These are phyloP conservation scores for Nidula niveotomentosa DNA, from an alignment of 1,284 basidiomycete species.

Conservation along the genomic window DNA sequence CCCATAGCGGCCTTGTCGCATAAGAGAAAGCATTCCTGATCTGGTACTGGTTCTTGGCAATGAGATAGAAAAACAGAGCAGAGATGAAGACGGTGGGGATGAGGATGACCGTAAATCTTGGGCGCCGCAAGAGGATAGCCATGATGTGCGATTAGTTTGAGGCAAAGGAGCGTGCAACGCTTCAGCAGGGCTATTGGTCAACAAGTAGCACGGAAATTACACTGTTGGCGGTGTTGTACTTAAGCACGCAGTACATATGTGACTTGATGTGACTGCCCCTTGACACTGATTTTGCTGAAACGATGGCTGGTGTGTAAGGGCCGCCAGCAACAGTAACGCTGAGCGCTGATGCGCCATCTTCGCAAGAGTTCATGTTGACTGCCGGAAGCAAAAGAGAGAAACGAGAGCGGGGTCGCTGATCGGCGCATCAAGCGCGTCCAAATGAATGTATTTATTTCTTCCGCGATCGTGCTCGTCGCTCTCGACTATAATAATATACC, in stretches of 20 bases:
- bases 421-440: too few relatives aligned
- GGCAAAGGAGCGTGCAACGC: slow-evolving; percentile 9
- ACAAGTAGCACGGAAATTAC: slow-evolving; percentile 1
- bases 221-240: neutral
- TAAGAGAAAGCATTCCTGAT: slow-evolving; percentile 53
- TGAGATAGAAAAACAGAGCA: slow-evolving; percentile 27
- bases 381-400: too few relatives aligned
- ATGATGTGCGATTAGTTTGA: slow-evolving; percentile 11
- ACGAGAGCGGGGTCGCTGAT: too few relatives aligned
- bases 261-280: neutral
- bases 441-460: too few relatives aligned
- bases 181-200: slow-evolving; percentile 9
- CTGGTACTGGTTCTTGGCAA: slow-evolving; percentile 41
- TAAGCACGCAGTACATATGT: neutral
- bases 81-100: slow-evolving; percentile 24
- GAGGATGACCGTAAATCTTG: slow-evolving; percentile 23
- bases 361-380: too few relatives aligned
- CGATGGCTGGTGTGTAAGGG: neutral
- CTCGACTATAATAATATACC: too few relatives aligned
- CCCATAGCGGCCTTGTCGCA: slow-evolving; percentile 66
- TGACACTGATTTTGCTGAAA: neutral
- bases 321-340: slow-evolving; percentile 17
- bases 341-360: slow-evolving; percentile 16
- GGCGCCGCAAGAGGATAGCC: slow-evolving; percentile 25
- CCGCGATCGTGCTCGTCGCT: too few relatives aligned